These are phyloP conservation scores for Botrytis deweyae DNA, from an alignment of 2,329 filamentous ascomycete species.

Conservation along the genomic window DNA sequence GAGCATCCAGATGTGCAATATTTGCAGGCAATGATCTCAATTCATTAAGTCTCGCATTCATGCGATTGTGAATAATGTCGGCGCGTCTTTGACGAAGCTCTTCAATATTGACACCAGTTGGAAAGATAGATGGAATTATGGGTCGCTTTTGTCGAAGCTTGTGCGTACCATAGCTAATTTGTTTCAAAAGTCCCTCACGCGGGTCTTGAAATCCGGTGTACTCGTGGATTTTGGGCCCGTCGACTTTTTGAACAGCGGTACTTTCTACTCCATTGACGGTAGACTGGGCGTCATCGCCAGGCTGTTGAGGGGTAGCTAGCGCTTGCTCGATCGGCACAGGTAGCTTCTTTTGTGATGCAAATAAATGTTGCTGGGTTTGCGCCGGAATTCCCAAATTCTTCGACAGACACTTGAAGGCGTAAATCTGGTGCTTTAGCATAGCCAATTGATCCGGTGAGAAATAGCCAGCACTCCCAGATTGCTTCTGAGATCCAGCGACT, in stretches of 20 bases:
- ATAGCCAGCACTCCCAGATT: constrained; percentile 48
- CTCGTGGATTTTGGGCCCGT: constrained; percentile 54
- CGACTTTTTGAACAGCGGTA: constrained; percentile 39
- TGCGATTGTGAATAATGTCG: constrained; percentile 83
- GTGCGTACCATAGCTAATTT: constrained; percentile 80
- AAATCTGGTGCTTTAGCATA: constrained; percentile 80
- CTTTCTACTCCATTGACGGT: constrained; percentile 41
- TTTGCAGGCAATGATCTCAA: constrained; percentile 82
- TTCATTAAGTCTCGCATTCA: constrained; percentile 80
- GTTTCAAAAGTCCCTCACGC: constrained; percentile 48
- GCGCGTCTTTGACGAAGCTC: constrained; percentile 84
- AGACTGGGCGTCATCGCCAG: constrained; percentile 38
- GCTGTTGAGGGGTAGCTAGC: constrained; percentile 30
- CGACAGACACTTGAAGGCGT: constrained; percentile 84
- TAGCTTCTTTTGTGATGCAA: constrained; percentile 65
- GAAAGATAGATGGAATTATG: constrained; percentile 84
- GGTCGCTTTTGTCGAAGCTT: constrained; percentile 71
- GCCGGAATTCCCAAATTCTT: constrained; percentile 82
- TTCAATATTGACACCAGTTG: constrained; percentile 83
- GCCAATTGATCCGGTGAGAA: constrained; percentile 79
- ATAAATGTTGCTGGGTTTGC: constrained; percentile 79
- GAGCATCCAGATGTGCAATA: constrained; percentile 80
- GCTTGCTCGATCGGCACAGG: constrained; percentile 28
- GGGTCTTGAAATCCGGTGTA: constrained; percentile 63
- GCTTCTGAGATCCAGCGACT: constrained; percentile 32